phyloP scores from a whole-genome alignment of 768 basidiomycete genomes.

The Boletus eberwhitei region DNA sequence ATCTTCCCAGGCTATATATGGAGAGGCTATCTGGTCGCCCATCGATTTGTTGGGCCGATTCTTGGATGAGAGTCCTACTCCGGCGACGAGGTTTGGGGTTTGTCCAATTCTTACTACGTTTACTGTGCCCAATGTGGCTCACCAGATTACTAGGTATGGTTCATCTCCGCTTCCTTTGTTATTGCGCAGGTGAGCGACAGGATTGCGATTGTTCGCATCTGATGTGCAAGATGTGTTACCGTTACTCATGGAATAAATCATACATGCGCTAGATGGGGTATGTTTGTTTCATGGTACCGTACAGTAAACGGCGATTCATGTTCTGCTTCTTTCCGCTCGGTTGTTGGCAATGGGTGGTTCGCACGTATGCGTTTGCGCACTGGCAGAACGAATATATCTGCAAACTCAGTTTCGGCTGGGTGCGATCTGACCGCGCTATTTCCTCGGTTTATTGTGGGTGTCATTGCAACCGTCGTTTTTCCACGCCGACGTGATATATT shows the following conservation, averaged over 20 bases:
- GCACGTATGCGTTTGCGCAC: conserved; percentile 2
- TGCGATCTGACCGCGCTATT: conserved; percentile 78
- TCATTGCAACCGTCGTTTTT: not conserved
- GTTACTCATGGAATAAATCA: conserved; percentile 7
- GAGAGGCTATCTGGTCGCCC: conserved; percentile 76
- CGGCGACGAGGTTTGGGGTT: conserved; percentile 66
- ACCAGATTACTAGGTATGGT: conserved; percentile 53
- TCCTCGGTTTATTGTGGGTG: conserved; percentile 68
- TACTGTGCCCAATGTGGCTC: conserved; percentile 7
- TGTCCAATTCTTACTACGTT: conserved; percentile 6
- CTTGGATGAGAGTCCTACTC: conserved; percentile 58
- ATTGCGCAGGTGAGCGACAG: conserved; percentile 56
- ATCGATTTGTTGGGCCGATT: conserved; percentile 68
- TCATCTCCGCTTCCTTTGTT: conserved; percentile 76
- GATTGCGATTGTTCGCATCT: not conserved
- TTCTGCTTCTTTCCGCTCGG: not conserved
- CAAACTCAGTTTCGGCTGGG: conserved; percentile 80
- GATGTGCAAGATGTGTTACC: conserved; percentile 3
- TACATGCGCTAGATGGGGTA: conserved; percentile 25
- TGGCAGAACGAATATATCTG: conserved; percentile 70
- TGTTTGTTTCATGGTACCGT: conserved; percentile 4
- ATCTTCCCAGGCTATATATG: conserved; percentile 71
- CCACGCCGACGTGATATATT: not conserved
- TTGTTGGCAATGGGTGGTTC: conserved; percentile 7
- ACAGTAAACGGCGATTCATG: conserved; percentile 18